A percentile compares a stretch with the other conserved stretches of the same genome.
phyloP scores from a whole-genome alignment of 2,329 filamentous ascomycete genomes.

The Eutypa lata region DNA sequence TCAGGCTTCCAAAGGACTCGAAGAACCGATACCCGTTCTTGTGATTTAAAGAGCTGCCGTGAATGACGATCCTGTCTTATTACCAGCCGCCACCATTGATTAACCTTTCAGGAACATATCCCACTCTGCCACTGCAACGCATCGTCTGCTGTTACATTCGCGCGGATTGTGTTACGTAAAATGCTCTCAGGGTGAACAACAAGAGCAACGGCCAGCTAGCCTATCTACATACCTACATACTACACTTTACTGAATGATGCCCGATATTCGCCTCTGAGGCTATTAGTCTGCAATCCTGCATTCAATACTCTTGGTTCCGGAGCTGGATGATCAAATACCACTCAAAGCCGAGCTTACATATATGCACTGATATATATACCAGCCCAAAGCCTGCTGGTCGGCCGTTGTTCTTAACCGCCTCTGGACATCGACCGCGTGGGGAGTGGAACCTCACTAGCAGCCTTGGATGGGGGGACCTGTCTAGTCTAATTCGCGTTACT shows the following conservation, averaged over 20 bases:
- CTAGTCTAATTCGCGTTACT: not conserved
- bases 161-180: not conserved
- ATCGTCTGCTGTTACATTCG: too few relatives aligned
- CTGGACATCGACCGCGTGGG: not conserved
- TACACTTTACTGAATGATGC: too few relatives aligned
- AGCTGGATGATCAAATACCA: not conserved
- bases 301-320: not conserved
- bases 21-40: too few relatives aligned
- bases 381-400: not conserved
- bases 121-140: too few relatives aligned
- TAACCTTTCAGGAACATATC: too few relatives aligned
- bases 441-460: not conserved
- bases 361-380: not conserved
- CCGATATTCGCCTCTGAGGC: not conserved
- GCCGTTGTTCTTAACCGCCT: not conserved
- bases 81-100: too few relatives aligned
- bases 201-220: not conserved
- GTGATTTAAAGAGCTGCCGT: too few relatives aligned
- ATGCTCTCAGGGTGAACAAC: not conserved
- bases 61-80: too few relatives aligned
- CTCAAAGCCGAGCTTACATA: not conserved
- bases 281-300: not conserved
- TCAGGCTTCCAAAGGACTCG: too few relatives aligned
- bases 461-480: not conserved
- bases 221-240: not conserved